These are phyloP conservation scores for Ichthyophonus hoferi DNA, from an alignment of 208 protist species.

Conservation along the genomic window DNA sequence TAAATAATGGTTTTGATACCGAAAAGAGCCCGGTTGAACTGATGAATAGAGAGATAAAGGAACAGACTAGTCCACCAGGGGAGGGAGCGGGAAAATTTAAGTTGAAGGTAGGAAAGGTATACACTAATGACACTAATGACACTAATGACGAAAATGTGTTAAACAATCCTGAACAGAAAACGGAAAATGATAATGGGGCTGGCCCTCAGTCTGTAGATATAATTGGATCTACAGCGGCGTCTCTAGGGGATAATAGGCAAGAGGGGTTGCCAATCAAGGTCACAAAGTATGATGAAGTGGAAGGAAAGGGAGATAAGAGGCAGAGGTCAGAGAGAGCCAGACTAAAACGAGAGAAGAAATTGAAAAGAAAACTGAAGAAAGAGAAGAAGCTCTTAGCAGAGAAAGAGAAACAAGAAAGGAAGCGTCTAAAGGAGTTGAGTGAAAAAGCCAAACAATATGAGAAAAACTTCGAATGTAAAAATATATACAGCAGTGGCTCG, in stretches of 20 bases:
- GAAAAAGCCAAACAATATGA: not conserved
- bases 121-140: not conserved
- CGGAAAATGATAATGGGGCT: too few relatives aligned
- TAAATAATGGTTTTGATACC: too few relatives aligned
- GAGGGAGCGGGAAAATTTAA: not conserved
- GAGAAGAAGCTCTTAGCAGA: not conserved
- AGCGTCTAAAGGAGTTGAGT: not conserved
- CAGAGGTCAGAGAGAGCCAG: not conserved
- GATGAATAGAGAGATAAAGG: not conserved
- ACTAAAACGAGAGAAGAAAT: not conserved
- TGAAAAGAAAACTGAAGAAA: not conserved
- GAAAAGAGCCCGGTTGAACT: not conserved
- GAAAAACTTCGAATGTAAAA: not conserved
- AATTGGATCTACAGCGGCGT: too few relatives aligned
- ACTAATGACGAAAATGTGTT: too few relatives aligned
- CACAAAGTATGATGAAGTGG: not conserved
- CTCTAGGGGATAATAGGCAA: too few relatives aligned
- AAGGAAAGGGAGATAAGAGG: not conserved
- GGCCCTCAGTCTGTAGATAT: too few relatives aligned
- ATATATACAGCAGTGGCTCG: too few relatives aligned
- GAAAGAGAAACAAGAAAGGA: not conserved
- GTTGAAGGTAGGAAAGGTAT: not conserved
- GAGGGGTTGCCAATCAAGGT: too few relatives aligned
- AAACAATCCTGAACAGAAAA: too few relatives aligned
- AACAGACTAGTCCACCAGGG: not conserved